Conservation (phyloP, 208 protist genomes). For the Phytomonas francai region DNA sequence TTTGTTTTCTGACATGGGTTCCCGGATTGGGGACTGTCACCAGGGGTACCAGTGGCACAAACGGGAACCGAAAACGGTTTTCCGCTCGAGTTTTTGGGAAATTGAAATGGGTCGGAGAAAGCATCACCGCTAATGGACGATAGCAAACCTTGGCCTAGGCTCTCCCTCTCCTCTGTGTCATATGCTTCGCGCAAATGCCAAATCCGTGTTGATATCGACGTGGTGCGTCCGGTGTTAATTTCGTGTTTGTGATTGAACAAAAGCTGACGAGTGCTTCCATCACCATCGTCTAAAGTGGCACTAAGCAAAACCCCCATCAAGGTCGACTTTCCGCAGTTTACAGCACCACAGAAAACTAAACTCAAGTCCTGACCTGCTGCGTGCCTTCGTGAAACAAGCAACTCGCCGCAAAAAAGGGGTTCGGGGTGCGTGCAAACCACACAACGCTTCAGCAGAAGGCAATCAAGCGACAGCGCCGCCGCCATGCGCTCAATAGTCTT, state of each 20-base stretch:
- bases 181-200: conserved; percentile 24
- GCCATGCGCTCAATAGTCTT: conserved; percentile 76
- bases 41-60: not conserved
- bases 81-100: not conserved
- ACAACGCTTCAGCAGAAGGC: conserved; percentile 52
- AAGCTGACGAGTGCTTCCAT: conserved; percentile 59
- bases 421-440: conserved; percentile 12
- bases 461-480: conserved; percentile 40
- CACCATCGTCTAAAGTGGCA: conserved; percentile 67
- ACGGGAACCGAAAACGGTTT: not conserved
- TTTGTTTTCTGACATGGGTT: not conserved
- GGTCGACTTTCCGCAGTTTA: conserved; percentile 84
- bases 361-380: conserved; percentile 45
- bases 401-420: conserved; percentile 63
- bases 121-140: not conserved
- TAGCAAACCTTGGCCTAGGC: not conserved
- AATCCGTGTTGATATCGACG: conserved; percentile 88
- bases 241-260: conserved; percentile 96
- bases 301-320: conserved; percentile 71
- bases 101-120: not conserved
- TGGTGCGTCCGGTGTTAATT: conserved; percentile 89
- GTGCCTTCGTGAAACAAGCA: conserved; percentile 67
- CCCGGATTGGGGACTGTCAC: not conserved
- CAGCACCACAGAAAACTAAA: conserved; percentile 78
- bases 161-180: not conserved